phyloP scores from a whole-genome alignment of 164 flowering plant genomes.

The Kalanchoe fedtschenkoi region DNA sequence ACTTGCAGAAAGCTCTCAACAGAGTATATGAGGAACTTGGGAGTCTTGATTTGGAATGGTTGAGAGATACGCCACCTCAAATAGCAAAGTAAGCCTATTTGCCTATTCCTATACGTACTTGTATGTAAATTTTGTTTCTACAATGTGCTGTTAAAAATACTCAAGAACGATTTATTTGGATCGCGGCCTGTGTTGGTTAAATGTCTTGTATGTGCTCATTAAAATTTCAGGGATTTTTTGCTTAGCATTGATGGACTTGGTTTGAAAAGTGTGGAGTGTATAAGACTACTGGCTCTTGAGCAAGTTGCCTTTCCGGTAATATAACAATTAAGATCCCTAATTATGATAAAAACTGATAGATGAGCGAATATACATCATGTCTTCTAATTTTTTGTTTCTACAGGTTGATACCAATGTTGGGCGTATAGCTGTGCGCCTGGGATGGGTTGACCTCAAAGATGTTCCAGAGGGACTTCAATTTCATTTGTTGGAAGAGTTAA shows the following conservation, averaged over 20 bases:
- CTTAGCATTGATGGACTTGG: slow-evolving; percentile 5
- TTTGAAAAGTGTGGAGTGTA: slow-evolving; percentile 7
- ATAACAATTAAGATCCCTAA: no score
- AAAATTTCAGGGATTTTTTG: slow-evolving; percentile 4
- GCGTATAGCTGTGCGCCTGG: slow-evolving; percentile 8
- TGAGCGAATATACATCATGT: neutral
- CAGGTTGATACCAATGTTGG: slow-evolving; percentile 5
- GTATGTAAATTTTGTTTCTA: neutral
- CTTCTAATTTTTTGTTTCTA: neutral
- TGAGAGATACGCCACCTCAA: slow-evolving; percentile 3
- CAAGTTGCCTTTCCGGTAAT: slow-evolving; percentile 10
- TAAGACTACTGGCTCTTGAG: slow-evolving; percentile 6
- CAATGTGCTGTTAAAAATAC: neutral
- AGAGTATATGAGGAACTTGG: neutral
- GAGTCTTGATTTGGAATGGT: slow-evolving; percentile 7
- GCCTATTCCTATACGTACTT: neutral
- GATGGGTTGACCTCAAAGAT: slow-evolving; percentile 7
- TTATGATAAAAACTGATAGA: neutral
- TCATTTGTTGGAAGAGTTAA: slow-evolving; percentile 1
- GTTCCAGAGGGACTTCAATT: slow-evolving; percentile 2
- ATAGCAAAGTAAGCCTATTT: slow-evolving; percentile 2
- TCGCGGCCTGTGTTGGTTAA: no score
- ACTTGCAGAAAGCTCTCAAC: slow-evolving; percentile 3
- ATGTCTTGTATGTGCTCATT: neutral
- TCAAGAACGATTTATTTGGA: no score